Conservation (phyloP, 2,329 filamentous ascomycete genomes). For the Exophiala oligosperma region DNA sequence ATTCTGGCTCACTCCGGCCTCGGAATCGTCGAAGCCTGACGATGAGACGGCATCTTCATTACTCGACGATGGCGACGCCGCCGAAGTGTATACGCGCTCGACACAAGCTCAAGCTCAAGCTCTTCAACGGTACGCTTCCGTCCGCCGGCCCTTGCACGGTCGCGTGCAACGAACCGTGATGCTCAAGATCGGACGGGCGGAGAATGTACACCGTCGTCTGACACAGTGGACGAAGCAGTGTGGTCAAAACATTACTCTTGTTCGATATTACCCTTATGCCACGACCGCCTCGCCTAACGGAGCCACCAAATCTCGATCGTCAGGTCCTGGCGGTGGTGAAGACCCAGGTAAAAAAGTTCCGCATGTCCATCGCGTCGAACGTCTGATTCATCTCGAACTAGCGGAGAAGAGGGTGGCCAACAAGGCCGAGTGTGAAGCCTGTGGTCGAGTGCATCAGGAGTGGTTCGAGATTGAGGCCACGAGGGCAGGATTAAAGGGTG, state of each 20-base stretch:
- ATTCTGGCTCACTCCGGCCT: slow-evolving; percentile 85
- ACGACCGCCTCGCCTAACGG: slow-evolving; percentile 26
- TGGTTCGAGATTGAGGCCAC: slow-evolving; percentile 90
- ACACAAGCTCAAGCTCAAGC: slow-evolving; percentile 42
- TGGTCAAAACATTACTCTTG: slow-evolving; percentile 80
- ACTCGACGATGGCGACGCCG: slow-evolving; percentile 40
- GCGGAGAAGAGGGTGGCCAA: slow-evolving; percentile 55
- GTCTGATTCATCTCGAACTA: slow-evolving; percentile 89
- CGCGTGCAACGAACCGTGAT: slow-evolving; percentile 60
- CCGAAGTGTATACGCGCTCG: slow-evolving; percentile 27
- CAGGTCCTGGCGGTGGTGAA: not conserved
- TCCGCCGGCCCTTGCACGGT: slow-evolving; percentile 16
- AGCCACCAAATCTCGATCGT: too few relatives aligned
- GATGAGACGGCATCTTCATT: slow-evolving; percentile 61
- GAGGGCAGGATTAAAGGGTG: slow-evolving; percentile 65
- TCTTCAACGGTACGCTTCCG: slow-evolving; percentile 36
- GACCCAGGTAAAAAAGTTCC: slow-evolving; percentile 65
- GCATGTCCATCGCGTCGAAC: slow-evolving; percentile 83
- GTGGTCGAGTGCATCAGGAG: slow-evolving; percentile 83
- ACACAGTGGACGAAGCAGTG: slow-evolving; percentile 95
- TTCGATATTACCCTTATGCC: slow-evolving; percentile 88
- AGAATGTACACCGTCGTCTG: slow-evolving; percentile 86
- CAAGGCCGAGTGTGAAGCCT: slow-evolving; percentile 64
- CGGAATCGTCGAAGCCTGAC: slow-evolving; percentile 54
- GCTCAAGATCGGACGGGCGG: slow-evolving; percentile 65